Base-by-base conservation (phyloP, 345 rosid species). In the Diplotaxis tenuifolia region DNA sequence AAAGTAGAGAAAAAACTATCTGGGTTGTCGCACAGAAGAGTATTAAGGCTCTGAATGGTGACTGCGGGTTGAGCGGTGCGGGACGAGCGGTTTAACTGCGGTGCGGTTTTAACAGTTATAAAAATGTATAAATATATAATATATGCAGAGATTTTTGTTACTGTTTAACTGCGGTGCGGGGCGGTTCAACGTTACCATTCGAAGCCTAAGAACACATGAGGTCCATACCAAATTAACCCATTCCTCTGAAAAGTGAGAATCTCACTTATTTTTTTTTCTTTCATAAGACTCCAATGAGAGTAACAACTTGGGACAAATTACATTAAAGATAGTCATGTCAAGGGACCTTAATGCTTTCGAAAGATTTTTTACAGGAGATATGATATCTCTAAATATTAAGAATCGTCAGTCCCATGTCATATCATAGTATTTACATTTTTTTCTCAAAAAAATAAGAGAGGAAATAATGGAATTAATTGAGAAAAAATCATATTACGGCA, bases 211-310 rank as follows among this genome's bases (percentile, higher is more conserved):
- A n/a, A n/a, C n/a, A n/a, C n/a, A n/a, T n/a, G 56, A 75, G 65
- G 50, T 68, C 79, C 74, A 62, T 68, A 38, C 78, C 38, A 59
- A 14, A 55, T 53, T 59, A 73, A 67, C 78, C 78, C 73, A 67
- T 55, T 74, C 9, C 15, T 50, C 56, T 75, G 58, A 62, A 68
- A 68, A 75, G 64, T 31, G 31, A 14, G 62, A n/a, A 32, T 61
- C 67, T 67, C 55, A 21, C 77, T 73, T 18, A 11, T 10, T 60
- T 32, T 29, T 45, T 58, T 58, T 65, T 65, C 27, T 65, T 47
- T 2, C 15, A 12, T 15, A 22, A 47, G 31, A 57, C 2, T 32
- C 18, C 72, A 67, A 58, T 61, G 61, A 57, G 45, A 1, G 62
- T 36, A 67, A 60, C 52, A 12, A 67, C 45, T 58, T 58, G 29